Percentiles rank a stretch among this genome's conserved stretches.
These are phyloP conservation scores for Asterochloris erici DNA, from an alignment of 139 green algal genomes.

Conservation along the genomic window DNA sequence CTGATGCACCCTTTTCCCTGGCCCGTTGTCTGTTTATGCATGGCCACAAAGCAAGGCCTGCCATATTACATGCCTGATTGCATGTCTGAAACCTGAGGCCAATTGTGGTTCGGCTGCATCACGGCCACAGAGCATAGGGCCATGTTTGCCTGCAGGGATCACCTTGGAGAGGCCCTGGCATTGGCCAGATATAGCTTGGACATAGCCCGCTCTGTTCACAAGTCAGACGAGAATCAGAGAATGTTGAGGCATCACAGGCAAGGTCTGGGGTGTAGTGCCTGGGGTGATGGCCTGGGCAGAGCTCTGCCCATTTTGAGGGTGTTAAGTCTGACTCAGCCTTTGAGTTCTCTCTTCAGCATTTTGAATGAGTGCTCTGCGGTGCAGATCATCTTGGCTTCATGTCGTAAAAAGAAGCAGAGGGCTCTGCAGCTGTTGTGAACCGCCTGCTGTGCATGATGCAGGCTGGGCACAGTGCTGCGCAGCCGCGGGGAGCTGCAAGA, in stretches of 20 bases:
- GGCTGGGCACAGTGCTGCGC: constrained; percentile 10
- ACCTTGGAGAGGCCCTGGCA: constrained; percentile 2
- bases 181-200: constrained; percentile 1
- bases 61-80: too few relatives aligned
- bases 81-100: too few relatives aligned
- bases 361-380: too few relatives aligned
- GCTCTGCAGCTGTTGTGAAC: too few relatives aligned
- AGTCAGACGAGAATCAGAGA: constrained; percentile 9
- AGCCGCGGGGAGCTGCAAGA: constrained; percentile 2
- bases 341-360: not conserved
- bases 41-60: not conserved
- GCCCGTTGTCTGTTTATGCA: not conserved
- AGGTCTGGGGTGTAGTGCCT: not conserved
- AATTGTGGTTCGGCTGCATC: too few relatives aligned
- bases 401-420: too few relatives aligned
- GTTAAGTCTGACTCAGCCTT: not conserved
- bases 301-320: not conserved
- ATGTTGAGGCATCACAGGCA: constrained; percentile 5
- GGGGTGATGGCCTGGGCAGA: not conserved
- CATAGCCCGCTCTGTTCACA: constrained; percentile 6
- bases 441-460: not conserved
- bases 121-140: too few relatives aligned
- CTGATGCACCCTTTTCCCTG: not conserved
- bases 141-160: not conserved
- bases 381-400: too few relatives aligned